Evolutionary conservation across 176 grass and related monocot genomes (phyloP).

Genomic region (Tuctoria greenei): DNA sequence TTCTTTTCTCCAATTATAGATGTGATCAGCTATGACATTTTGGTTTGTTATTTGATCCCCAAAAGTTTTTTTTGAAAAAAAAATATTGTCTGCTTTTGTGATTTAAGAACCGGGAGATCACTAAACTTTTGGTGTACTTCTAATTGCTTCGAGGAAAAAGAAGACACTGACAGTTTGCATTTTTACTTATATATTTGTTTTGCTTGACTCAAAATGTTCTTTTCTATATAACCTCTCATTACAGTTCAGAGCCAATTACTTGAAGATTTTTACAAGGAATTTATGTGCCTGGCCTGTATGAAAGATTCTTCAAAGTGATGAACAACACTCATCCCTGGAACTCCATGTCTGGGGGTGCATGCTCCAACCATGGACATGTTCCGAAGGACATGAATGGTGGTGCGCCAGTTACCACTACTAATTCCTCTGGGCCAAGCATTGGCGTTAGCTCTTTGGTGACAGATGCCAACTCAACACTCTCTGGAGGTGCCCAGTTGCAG

Average conservation of each 20-base stretch:
- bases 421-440: constrained; percentile 81
- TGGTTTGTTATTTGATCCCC: background rate
- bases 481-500: constrained; percentile 79
- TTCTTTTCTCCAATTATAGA: background rate
- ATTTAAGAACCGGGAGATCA: too few species aligned
- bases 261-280: constrained; percentile 19
- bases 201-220: background rate
- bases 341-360: constrained; percentile 53
- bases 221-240: background rate
- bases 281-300: constrained; percentile 13
- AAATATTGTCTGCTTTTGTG: too few species aligned
- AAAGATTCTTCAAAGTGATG: constrained; percentile 47
- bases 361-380: constrained; percentile 54
- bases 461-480: constrained; percentile 84
- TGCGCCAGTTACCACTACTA: constrained; percentile 53
- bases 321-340: constrained; percentile 31
- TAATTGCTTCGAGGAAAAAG: too few species aligned
- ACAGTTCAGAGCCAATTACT: constrained; percentile 18
- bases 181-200: background rate
- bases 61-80: too few species aligned
- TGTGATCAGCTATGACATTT: background rate
- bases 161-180: background rate
- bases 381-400: constrained; percentile 57
- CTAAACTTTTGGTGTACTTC: too few species aligned
- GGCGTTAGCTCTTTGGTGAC: constrained; percentile 94